Conservation (phyloP, 2,329 filamentous ascomycete genomes). For the Pyricularia pennisetigena region DNA sequence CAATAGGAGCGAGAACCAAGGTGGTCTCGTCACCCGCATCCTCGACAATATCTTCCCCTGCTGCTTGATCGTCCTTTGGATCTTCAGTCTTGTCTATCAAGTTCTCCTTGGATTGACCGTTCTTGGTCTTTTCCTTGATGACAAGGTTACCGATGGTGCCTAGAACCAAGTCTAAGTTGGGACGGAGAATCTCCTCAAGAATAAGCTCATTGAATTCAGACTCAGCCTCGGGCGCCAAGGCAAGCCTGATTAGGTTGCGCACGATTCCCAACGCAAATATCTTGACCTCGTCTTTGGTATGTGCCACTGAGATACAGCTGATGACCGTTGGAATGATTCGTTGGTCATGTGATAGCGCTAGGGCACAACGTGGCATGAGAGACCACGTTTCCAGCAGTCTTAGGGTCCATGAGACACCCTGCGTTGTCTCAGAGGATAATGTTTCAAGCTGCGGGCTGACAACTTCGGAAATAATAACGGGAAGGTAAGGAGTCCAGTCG, state of each 20-base stretch:
- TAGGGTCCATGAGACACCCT: constrained; percentile 77
- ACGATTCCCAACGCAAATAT: constrained; percentile 71
- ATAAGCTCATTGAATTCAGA: constrained; percentile 48
- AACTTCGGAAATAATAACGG: constrained; percentile 62
- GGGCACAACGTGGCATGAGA: constrained; percentile 50
- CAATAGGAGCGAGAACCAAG: constrained; percentile 20
- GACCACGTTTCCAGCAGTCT: constrained; percentile 78
- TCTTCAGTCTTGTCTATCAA: neutral
- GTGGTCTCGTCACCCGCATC: neutral
- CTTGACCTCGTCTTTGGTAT: constrained; percentile 69
- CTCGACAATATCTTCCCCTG: neutral
- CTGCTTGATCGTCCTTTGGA: neutral
- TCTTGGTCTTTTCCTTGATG: constrained; percentile 1
- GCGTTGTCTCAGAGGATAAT: constrained; percentile 75
- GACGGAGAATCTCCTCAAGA: constrained; percentile 43
- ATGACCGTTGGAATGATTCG: constrained; percentile 63
- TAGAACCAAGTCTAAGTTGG: constrained; percentile 50
- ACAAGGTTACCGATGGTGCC: constrained; percentile 61
- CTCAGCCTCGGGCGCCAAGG: constrained; percentile 42
- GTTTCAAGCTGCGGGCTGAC: constrained; percentile 69
- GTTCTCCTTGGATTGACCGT: neutral
- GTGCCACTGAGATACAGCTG: constrained; percentile 60
- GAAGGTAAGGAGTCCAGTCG: constrained; percentile 63
- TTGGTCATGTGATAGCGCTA: constrained; percentile 54
- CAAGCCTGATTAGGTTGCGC: constrained; percentile 54